Conservation (phyloP, 164 flowering plant species). For the Vitis riparia region DNA sequence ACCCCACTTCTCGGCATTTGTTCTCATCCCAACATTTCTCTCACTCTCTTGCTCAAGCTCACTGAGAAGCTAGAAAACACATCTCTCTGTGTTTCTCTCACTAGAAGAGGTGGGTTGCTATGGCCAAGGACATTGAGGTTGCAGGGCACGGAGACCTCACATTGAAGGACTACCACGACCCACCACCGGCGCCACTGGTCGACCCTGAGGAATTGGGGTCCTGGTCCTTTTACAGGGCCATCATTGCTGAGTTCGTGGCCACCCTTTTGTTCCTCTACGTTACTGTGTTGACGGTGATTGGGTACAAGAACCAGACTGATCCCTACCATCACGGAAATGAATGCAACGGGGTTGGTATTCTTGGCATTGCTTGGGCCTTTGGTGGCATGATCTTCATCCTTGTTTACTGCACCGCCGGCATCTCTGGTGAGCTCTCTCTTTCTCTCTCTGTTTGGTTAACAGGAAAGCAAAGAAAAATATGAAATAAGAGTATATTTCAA, state of each 20-base stretch:
- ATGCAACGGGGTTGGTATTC: constrained; percentile 66
- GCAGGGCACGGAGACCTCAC: constrained; percentile 29
- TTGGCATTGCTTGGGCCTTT: constrained; percentile 77
- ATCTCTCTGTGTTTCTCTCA: not conserved
- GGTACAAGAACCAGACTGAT: constrained; percentile 48
- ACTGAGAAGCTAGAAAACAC: not conserved
- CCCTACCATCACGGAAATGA: constrained; percentile 12
- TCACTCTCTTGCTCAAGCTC: not conserved
- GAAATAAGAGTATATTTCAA: too few relatives aligned
- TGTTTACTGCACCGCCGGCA: constrained; percentile 78
- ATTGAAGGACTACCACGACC: constrained; percentile 64
- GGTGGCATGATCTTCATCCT: constrained; percentile 76
- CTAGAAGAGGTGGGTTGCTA: constrained; percentile 5
- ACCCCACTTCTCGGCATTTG: not conserved
- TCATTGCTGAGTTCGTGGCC: constrained; percentile 69
- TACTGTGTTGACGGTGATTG: constrained; percentile 61
- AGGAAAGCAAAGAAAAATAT: not conserved
- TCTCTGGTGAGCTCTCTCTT: constrained; percentile 39
- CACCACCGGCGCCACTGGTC: constrained; percentile 60
- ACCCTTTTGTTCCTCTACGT: constrained; percentile 65
- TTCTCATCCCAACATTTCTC: too few relatives aligned
- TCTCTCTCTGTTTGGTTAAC: not conserved
- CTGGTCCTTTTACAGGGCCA: constrained; percentile 72
- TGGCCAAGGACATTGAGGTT: constrained; percentile 53
- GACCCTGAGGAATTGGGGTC: constrained; percentile 44